A percentile compares a stretch with the other conserved stretches of the same genome.
Evolutionary conservation across 2,329 filamentous ascomycete species (phyloP).

Genomic region (Raffaelea arxii): DNA sequence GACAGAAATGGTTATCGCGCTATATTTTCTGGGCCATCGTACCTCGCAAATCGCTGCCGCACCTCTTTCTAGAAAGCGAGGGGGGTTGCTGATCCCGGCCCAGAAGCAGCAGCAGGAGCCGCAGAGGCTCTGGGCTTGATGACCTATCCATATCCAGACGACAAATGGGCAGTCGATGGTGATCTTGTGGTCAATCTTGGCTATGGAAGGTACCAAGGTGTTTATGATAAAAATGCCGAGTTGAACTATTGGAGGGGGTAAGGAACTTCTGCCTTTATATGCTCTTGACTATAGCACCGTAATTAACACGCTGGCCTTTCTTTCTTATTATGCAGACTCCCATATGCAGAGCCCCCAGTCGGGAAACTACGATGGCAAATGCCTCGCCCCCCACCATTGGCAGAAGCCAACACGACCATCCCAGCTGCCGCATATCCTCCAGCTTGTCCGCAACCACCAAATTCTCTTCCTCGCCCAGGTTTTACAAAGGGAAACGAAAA

Average conservation of each 20-base stretch:
- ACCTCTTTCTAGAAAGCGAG: too few species aligned
- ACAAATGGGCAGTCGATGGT: not conserved
- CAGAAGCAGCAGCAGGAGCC: not conserved
- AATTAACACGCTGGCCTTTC: too few species aligned
- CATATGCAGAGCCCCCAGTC: not conserved
- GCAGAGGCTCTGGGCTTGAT: not conserved
- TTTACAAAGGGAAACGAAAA: conserved; percentile 18
- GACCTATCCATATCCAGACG: not conserved
- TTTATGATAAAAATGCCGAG: conserved; percentile 3
- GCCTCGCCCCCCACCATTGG: not conserved
- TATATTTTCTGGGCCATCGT: too few species aligned
- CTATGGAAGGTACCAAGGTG: conserved; percentile 11
- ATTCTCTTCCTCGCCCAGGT: not conserved
- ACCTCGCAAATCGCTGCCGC: too few species aligned
- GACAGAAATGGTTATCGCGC: too few species aligned
- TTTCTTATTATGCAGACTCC: not conserved
- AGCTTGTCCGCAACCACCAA: conserved; percentile 8
- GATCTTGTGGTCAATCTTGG: conserved; percentile 10
- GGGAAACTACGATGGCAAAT: not conserved
- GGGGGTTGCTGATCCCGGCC: not conserved
- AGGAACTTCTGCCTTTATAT: not conserved
- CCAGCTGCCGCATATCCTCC: conserved; percentile 10
- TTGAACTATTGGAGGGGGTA: not conserved
- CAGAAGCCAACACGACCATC: conserved; percentile 1
- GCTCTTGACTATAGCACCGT: not conserved